Evolutionary conservation across 2,329 filamentous ascomycete genomes (phyloP).

Genomic region (Fusarium proliferatum): DNA sequence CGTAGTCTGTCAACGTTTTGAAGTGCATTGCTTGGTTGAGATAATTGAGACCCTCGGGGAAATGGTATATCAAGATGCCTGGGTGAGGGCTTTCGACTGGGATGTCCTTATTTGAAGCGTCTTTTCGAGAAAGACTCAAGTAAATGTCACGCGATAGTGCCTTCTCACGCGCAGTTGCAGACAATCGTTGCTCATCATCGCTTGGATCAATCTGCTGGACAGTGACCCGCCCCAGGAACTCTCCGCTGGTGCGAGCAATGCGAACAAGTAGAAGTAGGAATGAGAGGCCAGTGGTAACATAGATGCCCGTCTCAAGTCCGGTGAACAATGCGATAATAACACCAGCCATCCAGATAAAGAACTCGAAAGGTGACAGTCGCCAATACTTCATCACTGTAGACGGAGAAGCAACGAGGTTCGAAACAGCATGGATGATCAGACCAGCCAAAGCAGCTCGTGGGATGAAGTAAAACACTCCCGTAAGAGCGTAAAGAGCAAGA

Average conservation of each 20-base stretch:
- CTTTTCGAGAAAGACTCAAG: slow-evolving; percentile 54
- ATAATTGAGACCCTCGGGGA: slow-evolving; percentile 64
- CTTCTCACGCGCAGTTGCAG: not conserved
- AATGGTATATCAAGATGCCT: slow-evolving; percentile 64
- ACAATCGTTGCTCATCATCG: not conserved
- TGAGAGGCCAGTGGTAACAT: slow-evolving; percentile 59
- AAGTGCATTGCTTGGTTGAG: slow-evolving; percentile 62
- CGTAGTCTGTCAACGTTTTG: slow-evolving; percentile 49
- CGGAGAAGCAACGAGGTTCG: slow-evolving; percentile 78
- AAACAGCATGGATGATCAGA: slow-evolving; percentile 86
- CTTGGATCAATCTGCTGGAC: slow-evolving; percentile 26
- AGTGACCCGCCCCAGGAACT: slow-evolving; percentile 57
- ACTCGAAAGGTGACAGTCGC: slow-evolving; percentile 78
- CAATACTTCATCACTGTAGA: slow-evolving; percentile 82
- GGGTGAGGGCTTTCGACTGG: slow-evolving; percentile 57
- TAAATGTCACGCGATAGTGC: slow-evolving; percentile 50
- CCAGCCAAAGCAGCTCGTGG: slow-evolving; percentile 76
- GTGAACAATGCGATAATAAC: slow-evolving; percentile 68
- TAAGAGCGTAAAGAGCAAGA: slow-evolving; percentile 80
- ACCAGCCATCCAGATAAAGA: slow-evolving; percentile 79
- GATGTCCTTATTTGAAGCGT: slow-evolving; percentile 59
- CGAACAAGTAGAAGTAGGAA: slow-evolving; percentile 57
- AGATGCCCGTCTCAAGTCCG: slow-evolving; percentile 63
- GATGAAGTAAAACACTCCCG: slow-evolving; percentile 84
- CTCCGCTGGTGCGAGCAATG: slow-evolving; percentile 58